Evolutionary conservation across 2,329 filamentous ascomycete species (phyloP).

Genomic region (Monilinia vaccinii-corymbosi): DNA sequence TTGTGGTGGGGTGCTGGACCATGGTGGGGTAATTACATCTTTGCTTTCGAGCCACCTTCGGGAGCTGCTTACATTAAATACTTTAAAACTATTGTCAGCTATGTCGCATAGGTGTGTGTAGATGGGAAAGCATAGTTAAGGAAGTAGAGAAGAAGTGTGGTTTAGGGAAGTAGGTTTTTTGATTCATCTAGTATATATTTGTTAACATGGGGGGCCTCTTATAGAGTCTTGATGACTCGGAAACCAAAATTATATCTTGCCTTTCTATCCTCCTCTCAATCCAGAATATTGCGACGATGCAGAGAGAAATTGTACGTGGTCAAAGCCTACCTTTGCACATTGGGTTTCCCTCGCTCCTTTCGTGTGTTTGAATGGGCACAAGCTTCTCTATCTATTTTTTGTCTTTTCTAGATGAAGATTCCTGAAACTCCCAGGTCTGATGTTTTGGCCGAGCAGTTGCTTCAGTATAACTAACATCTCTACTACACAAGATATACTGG

Average conservation of each 20-base stretch:
- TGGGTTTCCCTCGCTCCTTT: not conserved
- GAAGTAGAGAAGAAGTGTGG: not conserved
- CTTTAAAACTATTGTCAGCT: constrained; percentile 2
- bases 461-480: too few species aligned
- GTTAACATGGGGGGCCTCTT: not conserved
- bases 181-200: constrained; percentile 8
- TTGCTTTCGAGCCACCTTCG: constrained; percentile 39
- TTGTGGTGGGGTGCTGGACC: constrained; percentile 48
- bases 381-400: not conserved
- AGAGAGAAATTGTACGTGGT: not conserved
- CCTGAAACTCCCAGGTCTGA: too few species aligned
- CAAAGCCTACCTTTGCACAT: not conserved
- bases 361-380: not conserved
- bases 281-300: not conserved
- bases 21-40: constrained; percentile 41
- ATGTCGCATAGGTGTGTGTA: not conserved
- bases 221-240: not conserved
- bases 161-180: not conserved
- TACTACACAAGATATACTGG: too few species aligned
- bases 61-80: constrained; percentile 30
- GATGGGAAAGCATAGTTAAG: not conserved
- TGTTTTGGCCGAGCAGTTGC: too few species aligned
- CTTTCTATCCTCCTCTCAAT: not conserved
- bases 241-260: not conserved
- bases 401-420: not conserved